A percentile compares a stretch with the other conserved stretches of the same genome.
Conservation (phyloP, 2,329 filamentous ascomycete species). For the Beauveria bassiana region DNA sequence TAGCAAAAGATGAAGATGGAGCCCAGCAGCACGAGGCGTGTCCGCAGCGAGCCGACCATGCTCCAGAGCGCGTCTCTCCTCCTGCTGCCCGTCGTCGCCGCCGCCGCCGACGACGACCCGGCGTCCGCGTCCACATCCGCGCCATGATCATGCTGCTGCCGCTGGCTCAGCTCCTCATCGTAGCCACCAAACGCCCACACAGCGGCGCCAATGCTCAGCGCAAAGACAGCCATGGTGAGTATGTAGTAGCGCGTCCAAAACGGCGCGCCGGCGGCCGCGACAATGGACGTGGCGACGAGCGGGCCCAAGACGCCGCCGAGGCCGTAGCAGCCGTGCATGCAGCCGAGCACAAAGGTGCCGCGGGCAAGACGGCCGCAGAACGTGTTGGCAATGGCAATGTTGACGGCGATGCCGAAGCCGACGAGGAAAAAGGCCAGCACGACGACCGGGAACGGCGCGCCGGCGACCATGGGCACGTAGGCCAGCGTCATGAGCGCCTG, state of each 20-base stretch:
- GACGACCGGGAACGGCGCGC: constrained; percentile 63
- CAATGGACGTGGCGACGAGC: constrained; percentile 66
- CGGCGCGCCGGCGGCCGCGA: constrained; percentile 45
- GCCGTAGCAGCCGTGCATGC: constrained; percentile 61
- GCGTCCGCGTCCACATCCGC: too few species aligned
- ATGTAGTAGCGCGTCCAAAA: constrained; percentile 67
- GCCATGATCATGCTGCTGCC: constrained; percentile 14
- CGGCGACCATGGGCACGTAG: constrained; percentile 57
- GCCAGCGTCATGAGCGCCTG: constrained; percentile 53
- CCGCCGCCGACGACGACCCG: constrained; percentile 25
- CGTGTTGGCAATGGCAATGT: constrained; percentile 50
- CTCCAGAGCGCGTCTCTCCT: constrained; percentile 25
- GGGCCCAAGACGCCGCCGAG: constrained; percentile 60
- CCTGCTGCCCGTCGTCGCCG: constrained; percentile 15
- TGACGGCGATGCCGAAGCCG: constrained; percentile 49
- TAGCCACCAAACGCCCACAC: constrained; percentile 64
- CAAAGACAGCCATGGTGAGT: constrained; percentile 51
- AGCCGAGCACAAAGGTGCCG: constrained; percentile 48
- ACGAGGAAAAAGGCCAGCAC: constrained; percentile 63
- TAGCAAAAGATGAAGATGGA: constrained; percentile 81
- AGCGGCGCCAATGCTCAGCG: constrained; percentile 49
- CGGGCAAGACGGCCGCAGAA: constrained; percentile 49
- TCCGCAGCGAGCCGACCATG: constrained; percentile 41
- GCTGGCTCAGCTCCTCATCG: constrained; percentile 46
- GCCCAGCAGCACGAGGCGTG: constrained; percentile 60